Base-by-base conservation (phyloP, 2,329 filamentous ascomycete species). In the Phyllosticta capitalensis region DNA sequence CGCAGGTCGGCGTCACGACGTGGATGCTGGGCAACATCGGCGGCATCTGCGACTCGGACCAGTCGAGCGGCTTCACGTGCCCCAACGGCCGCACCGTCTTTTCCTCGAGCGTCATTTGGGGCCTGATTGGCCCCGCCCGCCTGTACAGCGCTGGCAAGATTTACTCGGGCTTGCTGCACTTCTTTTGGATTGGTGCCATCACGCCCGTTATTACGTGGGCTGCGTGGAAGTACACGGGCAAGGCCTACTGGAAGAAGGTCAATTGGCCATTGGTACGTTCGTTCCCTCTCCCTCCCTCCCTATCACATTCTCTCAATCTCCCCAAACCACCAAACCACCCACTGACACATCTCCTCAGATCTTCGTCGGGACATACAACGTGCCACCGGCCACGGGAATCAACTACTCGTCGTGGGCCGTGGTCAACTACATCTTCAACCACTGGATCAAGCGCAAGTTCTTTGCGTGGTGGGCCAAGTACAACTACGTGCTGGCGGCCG, bases 401-500 rank as follows among this genome's bases (percentile, higher is more conserved):
- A 89, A 83, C 64, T 90, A 89, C 67, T 81, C 88, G 52, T 82
- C 82, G 67, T 90, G 87, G 87, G 86, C 83, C 3, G 69, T 83
- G 24, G 82, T 87, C 6, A 87, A 87, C 9, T 79, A 81, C 54
- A 64, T 85, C 38, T 90, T 90, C 75, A 88, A 89, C 72, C 86
- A 81, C 66, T 83, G 78, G 65, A 81, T 90, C 68, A 59, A 45
- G 5, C 21, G 14, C n/a, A 51, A 38, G 19, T 59, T 59, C 30
- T 59, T 55, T 81, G 72, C 33, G 3, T 90, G 87, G 87, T 90
- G 87, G 87, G 76, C 87, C 71, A 83, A 86, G 70, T 90, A 89
- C 75, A 90, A 90, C 75, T 90, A 90, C 69, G 79, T 71, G 4
- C 54, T 68, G 19, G 67, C 69, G 33, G 68, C 68, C 10, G 68